These are phyloP conservation scores for Lactarius tabidus DNA, from an alignment of 768 basidiomycete species.

Conservation along the genomic window DNA sequence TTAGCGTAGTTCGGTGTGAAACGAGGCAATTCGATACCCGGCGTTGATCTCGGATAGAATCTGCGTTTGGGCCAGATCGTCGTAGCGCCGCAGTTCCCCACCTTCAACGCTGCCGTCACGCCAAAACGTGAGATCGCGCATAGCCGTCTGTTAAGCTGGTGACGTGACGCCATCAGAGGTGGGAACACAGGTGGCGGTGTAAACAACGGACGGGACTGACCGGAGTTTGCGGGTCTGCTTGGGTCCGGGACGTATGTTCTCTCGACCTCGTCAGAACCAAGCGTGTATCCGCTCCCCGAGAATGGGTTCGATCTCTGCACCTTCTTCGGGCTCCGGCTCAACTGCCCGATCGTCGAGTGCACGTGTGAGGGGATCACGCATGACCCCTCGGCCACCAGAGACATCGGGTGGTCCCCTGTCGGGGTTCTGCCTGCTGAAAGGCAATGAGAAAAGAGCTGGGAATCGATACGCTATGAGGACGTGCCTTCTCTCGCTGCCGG, in stretches of 20 bases:
- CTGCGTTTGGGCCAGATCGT: conserved; percentile 66
- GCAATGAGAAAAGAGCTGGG: too few species aligned
- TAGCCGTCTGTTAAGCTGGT: conserved; percentile 47
- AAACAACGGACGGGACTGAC: conserved; percentile 29
- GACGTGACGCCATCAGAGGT: conserved; percentile 10
- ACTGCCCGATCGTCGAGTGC: conserved; percentile 60
- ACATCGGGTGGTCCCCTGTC: conserved; percentile 39
- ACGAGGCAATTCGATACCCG: conserved; percentile 50
- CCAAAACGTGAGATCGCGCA: conserved; percentile 87
- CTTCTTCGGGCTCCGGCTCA: conserved; percentile 15
- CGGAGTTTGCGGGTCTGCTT: conserved; percentile 34
- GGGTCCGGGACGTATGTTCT: conserved; percentile 77
- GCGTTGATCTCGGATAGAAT: conserved; percentile 73
- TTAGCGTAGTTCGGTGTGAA: neutral
- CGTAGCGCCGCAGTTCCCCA: conserved; percentile 79
- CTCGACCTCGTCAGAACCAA: conserved; percentile 89
- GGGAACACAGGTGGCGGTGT: conserved; percentile 6
- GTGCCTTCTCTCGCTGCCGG: too few species aligned
- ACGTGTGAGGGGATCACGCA: conserved; percentile 69
- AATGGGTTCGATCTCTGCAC: conserved; percentile 40
- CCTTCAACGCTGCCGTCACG: conserved; percentile 88
- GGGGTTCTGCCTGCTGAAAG: conserved; percentile 86
- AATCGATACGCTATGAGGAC: too few species aligned
- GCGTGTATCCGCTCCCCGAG: conserved; percentile 70
- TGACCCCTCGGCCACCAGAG: conserved; percentile 51